phyloP scores from a whole-genome alignment of 2,329 filamentous ascomycete species.

The Endothia cerciana region DNA sequence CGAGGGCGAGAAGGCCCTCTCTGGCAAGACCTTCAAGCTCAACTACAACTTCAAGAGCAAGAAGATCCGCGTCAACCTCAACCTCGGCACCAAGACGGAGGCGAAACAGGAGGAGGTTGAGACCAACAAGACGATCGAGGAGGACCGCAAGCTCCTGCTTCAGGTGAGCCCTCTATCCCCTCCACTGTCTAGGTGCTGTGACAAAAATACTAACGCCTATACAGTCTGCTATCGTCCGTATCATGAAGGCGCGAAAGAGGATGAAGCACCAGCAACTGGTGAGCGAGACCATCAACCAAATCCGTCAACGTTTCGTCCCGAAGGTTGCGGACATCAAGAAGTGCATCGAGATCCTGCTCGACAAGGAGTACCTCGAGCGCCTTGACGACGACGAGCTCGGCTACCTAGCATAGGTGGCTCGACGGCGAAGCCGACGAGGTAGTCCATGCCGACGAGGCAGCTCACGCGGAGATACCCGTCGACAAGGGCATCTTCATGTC shows the following conservation, averaged over 20 bases:
- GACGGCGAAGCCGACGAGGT: too few species aligned
- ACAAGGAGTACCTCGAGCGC: slow-evolving; percentile 98
- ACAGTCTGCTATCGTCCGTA: slow-evolving; percentile 95
- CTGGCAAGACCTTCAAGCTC: slow-evolving; percentile 78
- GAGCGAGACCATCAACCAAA: slow-evolving; percentile 93
- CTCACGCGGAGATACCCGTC: too few species aligned
- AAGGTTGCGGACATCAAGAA: slow-evolving; percentile 98
- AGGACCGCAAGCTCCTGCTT: slow-evolving; percentile 93
- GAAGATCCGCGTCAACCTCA: slow-evolving; percentile 96
- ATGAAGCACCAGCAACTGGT: slow-evolving; percentile 98
- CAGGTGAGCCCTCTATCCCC: slow-evolving; percentile 69
- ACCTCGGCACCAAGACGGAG: slow-evolving; percentile 92
- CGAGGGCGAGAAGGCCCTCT: slow-evolving; percentile 73
- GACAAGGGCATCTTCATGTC: not conserved
- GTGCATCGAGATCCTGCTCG: slow-evolving; percentile 96
- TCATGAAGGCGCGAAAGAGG: slow-evolving; percentile 99
- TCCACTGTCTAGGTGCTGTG: slow-evolving; percentile 1
- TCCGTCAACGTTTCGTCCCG: slow-evolving; percentile 88
- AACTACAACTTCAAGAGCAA: slow-evolving; percentile 98
- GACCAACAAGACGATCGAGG: slow-evolving; percentile 99
- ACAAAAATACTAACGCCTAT: slow-evolving; percentile 29
- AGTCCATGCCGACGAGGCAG: too few species aligned
- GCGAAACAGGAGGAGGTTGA: slow-evolving; percentile 95
- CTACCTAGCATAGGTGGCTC: slow-evolving; percentile 76
- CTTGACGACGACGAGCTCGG: slow-evolving; percentile 92